Percentiles rank a stretch among this genome's conserved stretches.
Conservation (phyloP, 176 grass and related monocot species). For the Triticum urartu region DNA sequence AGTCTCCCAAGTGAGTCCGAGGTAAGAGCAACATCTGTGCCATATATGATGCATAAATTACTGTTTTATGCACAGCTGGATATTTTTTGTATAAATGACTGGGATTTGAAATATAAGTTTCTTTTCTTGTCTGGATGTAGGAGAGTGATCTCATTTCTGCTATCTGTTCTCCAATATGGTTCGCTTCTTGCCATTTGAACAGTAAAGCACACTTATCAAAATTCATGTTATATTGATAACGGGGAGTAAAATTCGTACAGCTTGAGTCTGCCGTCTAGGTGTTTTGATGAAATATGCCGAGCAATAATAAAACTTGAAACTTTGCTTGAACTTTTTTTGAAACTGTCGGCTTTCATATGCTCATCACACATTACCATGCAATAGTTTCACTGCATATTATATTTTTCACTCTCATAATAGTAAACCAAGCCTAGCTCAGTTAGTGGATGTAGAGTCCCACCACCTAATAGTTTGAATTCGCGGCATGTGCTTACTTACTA, state of each 20-base stretch:
- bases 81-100: not conserved
- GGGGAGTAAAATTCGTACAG: not conserved
- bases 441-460: not conserved
- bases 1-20: slow-evolving; percentile 70
- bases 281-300: not conserved
- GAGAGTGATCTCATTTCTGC: not conserved
- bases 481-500: not conserved
- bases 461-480: not conserved
- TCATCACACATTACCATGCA: not conserved
- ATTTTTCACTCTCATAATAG: not conserved
- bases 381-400: not conserved
- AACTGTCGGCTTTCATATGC: not conserved
- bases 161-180: not conserved
- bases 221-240: not conserved
- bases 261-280: not conserved
- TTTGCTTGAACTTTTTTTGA: not conserved
- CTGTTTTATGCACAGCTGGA: not conserved
- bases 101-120: not conserved
- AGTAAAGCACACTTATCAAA: not conserved
- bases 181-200: not conserved
- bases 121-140: not conserved
- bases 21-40: slow-evolving; percentile 38
- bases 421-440: not conserved
- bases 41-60: slow-evolving; percentile 10
- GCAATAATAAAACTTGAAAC: not conserved